Conservation (phyloP, 2,329 filamentous ascomycete genomes). For the Sclerotinia minor region DNA sequence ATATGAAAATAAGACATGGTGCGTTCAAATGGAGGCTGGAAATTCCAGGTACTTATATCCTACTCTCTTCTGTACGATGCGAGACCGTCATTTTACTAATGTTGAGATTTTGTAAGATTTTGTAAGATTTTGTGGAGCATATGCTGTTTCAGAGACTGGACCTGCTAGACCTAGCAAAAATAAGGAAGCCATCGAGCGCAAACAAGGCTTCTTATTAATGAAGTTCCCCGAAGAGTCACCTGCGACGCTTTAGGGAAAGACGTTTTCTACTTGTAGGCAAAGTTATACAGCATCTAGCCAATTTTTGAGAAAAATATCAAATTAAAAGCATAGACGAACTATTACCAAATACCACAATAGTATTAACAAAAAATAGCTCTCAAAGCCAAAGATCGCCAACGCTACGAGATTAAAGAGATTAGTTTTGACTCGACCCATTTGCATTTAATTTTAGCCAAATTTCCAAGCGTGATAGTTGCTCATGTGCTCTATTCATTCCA, state of each 20-base stretch:
- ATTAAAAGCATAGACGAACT: no score
- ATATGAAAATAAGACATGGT: no score
- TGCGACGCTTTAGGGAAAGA: background rate
- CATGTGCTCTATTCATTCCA: background rate
- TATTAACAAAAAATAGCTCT: slow-evolving; percentile 12
- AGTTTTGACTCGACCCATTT: background rate
- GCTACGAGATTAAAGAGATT: background rate
- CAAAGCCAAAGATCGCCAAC: background rate
- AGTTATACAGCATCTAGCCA: background rate
- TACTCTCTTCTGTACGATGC: no score
- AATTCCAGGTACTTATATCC: no score
- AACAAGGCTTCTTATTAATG: background rate
- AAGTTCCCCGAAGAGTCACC: background rate
- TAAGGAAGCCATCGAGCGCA: background rate
- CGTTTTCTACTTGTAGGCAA: no score
- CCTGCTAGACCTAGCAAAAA: background rate
- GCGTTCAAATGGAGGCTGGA: no score
- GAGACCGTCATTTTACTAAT: no score
- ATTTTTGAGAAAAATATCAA: background rate
- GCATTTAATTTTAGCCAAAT: background rate
- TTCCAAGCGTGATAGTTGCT: background rate
- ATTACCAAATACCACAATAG: background rate
- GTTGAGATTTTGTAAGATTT: background rate
- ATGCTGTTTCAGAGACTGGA: background rate
- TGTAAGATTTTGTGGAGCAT: slow-evolving; percentile 1